A percentile compares a stretch with the other conserved stretches of the same genome.
Evolutionary conservation across 2,329 filamentous ascomycete species (phyloP).

Genomic region (Aspergillus alliaceus): DNA sequence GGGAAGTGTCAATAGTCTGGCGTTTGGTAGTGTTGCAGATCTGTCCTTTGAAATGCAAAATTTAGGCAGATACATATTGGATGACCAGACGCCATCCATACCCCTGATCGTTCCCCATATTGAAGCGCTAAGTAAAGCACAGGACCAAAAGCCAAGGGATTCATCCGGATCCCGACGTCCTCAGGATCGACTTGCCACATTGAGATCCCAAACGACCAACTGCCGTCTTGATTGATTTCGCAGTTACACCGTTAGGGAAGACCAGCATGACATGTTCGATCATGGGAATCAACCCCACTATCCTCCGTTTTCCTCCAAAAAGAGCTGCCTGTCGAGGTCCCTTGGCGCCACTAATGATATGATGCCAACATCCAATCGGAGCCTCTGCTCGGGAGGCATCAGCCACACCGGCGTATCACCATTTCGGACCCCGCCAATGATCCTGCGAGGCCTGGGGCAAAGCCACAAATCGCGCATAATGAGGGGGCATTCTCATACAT

Average conservation of each 20-base stretch:
- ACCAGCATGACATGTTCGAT: background rate
- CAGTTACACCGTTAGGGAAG: background rate
- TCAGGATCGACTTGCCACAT: background rate
- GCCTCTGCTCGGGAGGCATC: background rate
- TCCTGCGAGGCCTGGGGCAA: background rate
- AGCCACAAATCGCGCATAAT: constrained; percentile 3
- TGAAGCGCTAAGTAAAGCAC: background rate
- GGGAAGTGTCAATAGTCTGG: constrained; percentile 15
- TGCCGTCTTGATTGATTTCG: background rate
- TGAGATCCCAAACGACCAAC: background rate
- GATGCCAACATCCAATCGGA: background rate
- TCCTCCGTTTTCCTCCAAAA: background rate
- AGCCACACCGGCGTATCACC: background rate
- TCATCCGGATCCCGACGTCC: background rate
- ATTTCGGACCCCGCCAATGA: background rate
- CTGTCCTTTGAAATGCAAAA: constrained; percentile 11
- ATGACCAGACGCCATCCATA: background rate
- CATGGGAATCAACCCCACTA: background rate
- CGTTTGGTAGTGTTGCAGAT: constrained; percentile 14
- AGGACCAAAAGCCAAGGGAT: background rate
- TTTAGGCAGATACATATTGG: constrained; percentile 22
- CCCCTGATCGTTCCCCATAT: background rate
- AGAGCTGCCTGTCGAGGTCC: background rate
- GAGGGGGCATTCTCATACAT: background rate
- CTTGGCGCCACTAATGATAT: constrained; percentile 4